Conservation (phyloP, 257 asterid species). For the Ocimum tenuiflorum region DNA sequence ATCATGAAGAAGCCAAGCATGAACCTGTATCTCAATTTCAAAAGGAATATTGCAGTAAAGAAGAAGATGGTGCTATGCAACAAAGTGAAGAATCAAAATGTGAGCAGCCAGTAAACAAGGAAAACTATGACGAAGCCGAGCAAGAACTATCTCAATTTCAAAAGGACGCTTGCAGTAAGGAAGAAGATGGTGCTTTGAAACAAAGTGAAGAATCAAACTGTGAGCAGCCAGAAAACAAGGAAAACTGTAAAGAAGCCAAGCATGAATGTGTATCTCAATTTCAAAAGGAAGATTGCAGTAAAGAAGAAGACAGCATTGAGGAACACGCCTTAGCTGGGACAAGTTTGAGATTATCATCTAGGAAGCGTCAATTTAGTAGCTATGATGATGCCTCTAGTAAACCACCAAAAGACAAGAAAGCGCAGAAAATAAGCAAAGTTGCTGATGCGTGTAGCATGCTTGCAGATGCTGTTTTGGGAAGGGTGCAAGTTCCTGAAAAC, state of each 20-base stretch:
- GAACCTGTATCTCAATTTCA: too few species aligned
- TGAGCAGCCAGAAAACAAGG: neutral
- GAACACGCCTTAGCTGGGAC: too few species aligned
- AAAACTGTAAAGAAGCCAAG: neutral
- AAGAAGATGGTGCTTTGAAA: neutral
- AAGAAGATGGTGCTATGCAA: too few species aligned
- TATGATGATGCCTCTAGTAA: neutral
- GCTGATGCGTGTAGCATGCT: slow-evolving; percentile 15
- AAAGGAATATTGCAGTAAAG: too few species aligned
- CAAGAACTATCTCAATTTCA: too few species aligned
- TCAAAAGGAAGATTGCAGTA: too few species aligned
- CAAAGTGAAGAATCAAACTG: neutral
- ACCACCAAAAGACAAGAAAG: neutral
- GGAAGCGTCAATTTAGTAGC: slow-evolving; percentile 9
- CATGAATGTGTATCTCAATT: too few species aligned
- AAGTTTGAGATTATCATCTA: neutral
- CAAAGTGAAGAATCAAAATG: too few species aligned
- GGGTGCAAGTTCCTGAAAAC: neutral
- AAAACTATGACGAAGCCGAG: too few species aligned
- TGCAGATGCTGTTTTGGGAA: slow-evolving; percentile 27
- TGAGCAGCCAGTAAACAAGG: too few species aligned
- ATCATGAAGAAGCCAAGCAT: neutral
- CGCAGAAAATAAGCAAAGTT: neutral
- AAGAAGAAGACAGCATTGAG: too few species aligned
- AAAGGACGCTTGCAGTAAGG: neutral